Base-by-base conservation (phyloP, 2,329 filamentous ascomycete species). In the Coniochaeta hoffmannii region DNA sequence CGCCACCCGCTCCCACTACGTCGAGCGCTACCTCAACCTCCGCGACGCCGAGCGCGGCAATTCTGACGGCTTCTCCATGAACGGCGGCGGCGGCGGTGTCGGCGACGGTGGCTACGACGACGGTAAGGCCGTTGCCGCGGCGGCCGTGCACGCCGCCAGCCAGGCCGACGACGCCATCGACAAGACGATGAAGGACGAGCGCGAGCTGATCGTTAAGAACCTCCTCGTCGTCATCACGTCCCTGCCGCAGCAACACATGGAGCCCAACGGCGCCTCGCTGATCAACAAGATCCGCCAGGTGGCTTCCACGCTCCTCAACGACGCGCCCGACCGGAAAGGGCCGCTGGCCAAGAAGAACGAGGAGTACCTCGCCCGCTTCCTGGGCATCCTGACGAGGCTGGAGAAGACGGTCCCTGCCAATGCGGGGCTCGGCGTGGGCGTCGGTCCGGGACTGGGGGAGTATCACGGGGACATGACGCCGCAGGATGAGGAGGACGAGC, bases 261-360 rank as follows among this genome's bases (percentile, higher is more conserved):
- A 96, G 58, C 81, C 81, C n/a, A 83, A 83, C 58, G 80, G 80
- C 17, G 74, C 73, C n/a, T 81, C 79, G 0, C 71, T 83, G n/a
- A 90, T 89, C 64, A 84, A 84, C 73, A 95, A 96, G 75, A 89
- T 96, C 61, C 87, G 90, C 10, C 87, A 89, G 65, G 87, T 96
- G 36, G 90, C 90, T 1, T 87, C 86, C 28, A 94, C 90, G 0
- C 77, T 96, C 8, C 80, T 95, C 51, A 84, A 88, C 59, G 75
- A 76, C 53, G 69, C 73, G 4, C 71, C 72, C 0, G 77, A 80
- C 56, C 72, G 76, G 15, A 82, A 81, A 61, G 79, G 78, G 0
- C 74, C 71, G 57, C 68, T 79, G 9, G 78, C 78, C 2, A 63
- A 75, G 30, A 78, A 79, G 68, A 83, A 87, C 11, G 87, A 93